Evolutionary conservation across 2,329 filamentous ascomycete genomes (phyloP), one percentile per base, ranked within the genome.

Genomic region (Fusarium heterosporum): DNA sequence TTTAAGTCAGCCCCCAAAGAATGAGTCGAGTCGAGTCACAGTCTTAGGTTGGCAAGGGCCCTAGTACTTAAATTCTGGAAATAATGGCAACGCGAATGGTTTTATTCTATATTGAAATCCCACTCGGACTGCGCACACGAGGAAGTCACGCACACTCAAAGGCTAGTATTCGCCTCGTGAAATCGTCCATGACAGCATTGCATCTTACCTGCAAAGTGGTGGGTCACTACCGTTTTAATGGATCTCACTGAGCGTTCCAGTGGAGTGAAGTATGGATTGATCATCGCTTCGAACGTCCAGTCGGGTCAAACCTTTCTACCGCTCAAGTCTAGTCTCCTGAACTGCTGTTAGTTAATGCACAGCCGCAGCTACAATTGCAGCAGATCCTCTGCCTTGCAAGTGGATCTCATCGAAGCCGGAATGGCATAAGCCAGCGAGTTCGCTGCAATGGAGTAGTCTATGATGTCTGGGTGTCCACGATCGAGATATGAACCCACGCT

Each of bases 171-270:
- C 28, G 59, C 49, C 59, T 29, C 49, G 57, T 62, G 59, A 48
- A 62, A 62, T 55, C 58, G 65, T 68, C 64, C 47, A 68, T 68
- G 65, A 69, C 65, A 68, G 51, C 65, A 68, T 68, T 43, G 50
- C 13, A 49, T 39, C 57, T 62, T 42, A 56, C 43, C 58, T 64
- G 53, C 41, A 57, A 17, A 61, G 48, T 54, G 55, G 57, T 61
- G 64, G 51, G 41, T 59, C 52, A 41, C 29, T 53, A 53, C 54
- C 57, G 58, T 42, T 42, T 45, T 30, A 32, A 67, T 67, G 58
- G 64, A 57, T 66, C 62, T 66, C 62, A 32, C 32, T 32, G 41
- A 46, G 30, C 61, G 43, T 65, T 54, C 49, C 51, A 62, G 65
- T 58, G 61, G 65, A 48, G 41, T 47, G 34, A 61, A 28, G 36